Evolutionary conservation across 257 asterid species (phyloP), one percentile per base, ranked within the genome.

Genomic region (Ocimum tenuiflorum): DNA sequence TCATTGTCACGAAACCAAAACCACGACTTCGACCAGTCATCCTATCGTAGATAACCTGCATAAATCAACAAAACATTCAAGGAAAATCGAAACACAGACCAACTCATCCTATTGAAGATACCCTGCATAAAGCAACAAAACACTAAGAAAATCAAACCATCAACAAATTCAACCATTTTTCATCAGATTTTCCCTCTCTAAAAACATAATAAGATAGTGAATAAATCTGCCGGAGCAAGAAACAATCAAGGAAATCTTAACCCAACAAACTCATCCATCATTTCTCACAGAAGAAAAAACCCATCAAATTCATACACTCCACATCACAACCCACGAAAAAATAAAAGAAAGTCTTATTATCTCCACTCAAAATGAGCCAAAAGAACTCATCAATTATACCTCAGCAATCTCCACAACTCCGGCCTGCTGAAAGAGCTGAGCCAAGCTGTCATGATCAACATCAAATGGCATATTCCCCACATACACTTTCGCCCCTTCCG

Each of bases 381-480:
- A 18, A 58, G 10, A 35, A 19, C 5, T 6, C 14, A 63, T 6
- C 10, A 43, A 47, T 27, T 53, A 52, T 67, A 86, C 99, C 97
- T 90, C 95, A 59, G 92, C 87, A 73, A 81, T 77, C 70, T 88
- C 95, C 17, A 94, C 96, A 27, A 76, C 85, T 73, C 99, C 99
- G 31, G 97, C 97, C 77, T 73, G 78, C 68, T 82, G 80, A 60
- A 94, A 90, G 58, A 94, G 68, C 43, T 75, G 75, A 67, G 95
- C 96, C 82, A 94, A 61, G 19, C 58, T 63, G 55, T 83, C 88
- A 67, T 84, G 70, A 14, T 85, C 91, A 1, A 90, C 84, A 53
- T 90, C 96, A 65, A 74, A 94, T 0, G 96, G 85, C 85, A 94
- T 82, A 77, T 94, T 94, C 49, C 99, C 99, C 3, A 94, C 92